Evolutionary conservation across 129 eudicot genomes (phyloP).

Genomic region (Lactuca saligna): DNA sequence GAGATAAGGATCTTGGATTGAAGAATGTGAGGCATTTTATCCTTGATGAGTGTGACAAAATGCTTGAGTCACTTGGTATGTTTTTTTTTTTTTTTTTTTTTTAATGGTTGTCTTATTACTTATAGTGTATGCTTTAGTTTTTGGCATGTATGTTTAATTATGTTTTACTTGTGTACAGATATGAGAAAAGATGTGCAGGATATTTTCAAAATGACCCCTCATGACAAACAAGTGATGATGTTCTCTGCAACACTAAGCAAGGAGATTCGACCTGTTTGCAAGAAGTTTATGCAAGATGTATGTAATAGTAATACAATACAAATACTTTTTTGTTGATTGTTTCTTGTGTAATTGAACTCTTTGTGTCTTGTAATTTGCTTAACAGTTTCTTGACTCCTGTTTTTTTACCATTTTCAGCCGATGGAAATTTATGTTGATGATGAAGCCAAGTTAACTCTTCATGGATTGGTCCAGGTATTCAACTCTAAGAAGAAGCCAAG

Average conservation of each 20-base stretch:
- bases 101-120: background rate
- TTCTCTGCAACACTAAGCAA: slow-evolving; percentile 96
- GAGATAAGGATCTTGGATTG: slow-evolving; percentile 77
- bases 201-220: slow-evolving; percentile 94
- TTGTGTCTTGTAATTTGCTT: background rate
- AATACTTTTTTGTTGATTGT: slow-evolving; percentile 45
- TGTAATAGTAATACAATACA: too few species aligned
- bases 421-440: slow-evolving; percentile 98
- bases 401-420: slow-evolving; percentile 64
- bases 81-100: slow-evolving; percentile 1
- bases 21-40: slow-evolving; percentile 92
- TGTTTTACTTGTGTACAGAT: slow-evolving; percentile 40
- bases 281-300: slow-evolving; percentile 97
- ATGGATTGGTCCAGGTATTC: slow-evolving; percentile 93
- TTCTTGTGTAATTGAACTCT: background rate
- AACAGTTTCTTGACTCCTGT: background rate
- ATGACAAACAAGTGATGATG: slow-evolving; percentile 99
- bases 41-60: slow-evolving; percentile 95
- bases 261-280: slow-evolving; percentile 98
- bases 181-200: slow-evolving; percentile 98
- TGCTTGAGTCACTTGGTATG: slow-evolving; percentile 97
- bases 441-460: slow-evolving; percentile 92
- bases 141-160: background rate
- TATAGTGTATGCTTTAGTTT: background rate
- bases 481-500: background rate